Base-by-base conservation (phyloP, 495 filamentous ascomycete species). In the Aspergillus funiculosus region DNA sequence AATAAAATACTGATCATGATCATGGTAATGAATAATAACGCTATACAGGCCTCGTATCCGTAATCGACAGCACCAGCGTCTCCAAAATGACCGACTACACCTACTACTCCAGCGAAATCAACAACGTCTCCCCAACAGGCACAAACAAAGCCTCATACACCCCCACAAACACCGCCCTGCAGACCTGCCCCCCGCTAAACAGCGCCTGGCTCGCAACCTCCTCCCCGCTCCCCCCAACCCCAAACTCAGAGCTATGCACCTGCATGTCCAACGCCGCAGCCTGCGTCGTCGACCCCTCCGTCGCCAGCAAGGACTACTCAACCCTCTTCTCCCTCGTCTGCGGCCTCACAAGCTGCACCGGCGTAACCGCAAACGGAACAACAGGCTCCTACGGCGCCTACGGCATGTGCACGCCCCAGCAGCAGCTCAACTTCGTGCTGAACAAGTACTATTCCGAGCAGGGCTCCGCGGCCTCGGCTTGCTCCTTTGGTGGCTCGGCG, bases 321-420 rank as follows among this genome's bases (percentile, higher is more conserved):
- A 66, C 70, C 1, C 76, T 94, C 32, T 94, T 97, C 66, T 72
- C 68, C 56, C 74, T 69, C 43, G 75, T 96, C 58, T 98, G 92
- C 66, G 78, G 79, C 43, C 56, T 63, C 46, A 74, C 64, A 25
- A 69, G 74, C 45, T 95, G 92, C 69, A 64, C 62, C 5, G 90
- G 87, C 29, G 83, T 97, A 61, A 63, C 63, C 32, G 67, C 74
- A 52, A 87, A 96, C 61, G 75, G 71, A 10, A 79, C 78, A 38
- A 78, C 74, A 15, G 92, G 89, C 38, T 69, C 69, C 17, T 98
- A 94, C 62, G 92, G 92, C 38, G 81, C 87, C 5, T 97, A 89
- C 71, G 79, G 81, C 64, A 94, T 95, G 86, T 98, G 92, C 74
- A 76, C 74, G 53, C 49, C 80, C 52, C 78, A 73, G 50, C 74